Base-by-base conservation (phyloP, 2,329 filamentous ascomycete species). In the Pseudocercospora crystallina region DNA sequence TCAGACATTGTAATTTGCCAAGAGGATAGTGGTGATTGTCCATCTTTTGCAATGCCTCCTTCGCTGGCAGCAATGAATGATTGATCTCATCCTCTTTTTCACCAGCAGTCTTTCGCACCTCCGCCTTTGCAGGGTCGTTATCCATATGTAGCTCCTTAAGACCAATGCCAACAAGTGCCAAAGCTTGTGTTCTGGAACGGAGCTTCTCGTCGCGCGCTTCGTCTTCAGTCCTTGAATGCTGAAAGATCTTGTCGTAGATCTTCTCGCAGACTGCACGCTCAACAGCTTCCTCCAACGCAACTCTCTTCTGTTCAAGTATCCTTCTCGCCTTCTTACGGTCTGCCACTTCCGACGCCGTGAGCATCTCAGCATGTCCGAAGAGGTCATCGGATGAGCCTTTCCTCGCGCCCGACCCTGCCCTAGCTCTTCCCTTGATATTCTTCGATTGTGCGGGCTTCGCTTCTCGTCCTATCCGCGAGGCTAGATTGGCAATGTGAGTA, bases 121-220 rank as follows among this genome's bases (percentile, higher is more conserved):
- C 76, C 9, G 82, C 73, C 32, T 77, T 76, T 3, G 76, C 68
- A 35, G 76, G 75, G 8, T 83, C 84, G 8, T 89, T 73, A 53
- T 94, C 86, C 47, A 95, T 81, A 3, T 90, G 88, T 9, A 99
- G 76, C 65, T 99, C 94, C 55, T 83, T 84, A 45, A 94, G 76
- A 2, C 90, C 89, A 64, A 99, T 96, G 1, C 90, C 92, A 13
- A 99, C 89, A n/a, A 99, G 76, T 2, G 87, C 82, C 38, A 99
- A 74, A 1, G 94, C 90, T 14, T 92, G 92, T 1, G 91, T 96
- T 64, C 95, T 94, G 8, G 94, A 99, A 29, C 94, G 83, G 43
- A 99, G 77, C 67, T 95, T 96, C 64, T 95, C 91, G 67, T 99
- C 94, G 64, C 92, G 83, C 10, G 94, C 91, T 70, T 96, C 92